Percentiles rank a stretch among this genome's conserved stretches.
Evolutionary conservation across 1,284 basidiomycete genomes (phyloP).

Genomic region (Phylloboletellus chloephorus): DNA sequence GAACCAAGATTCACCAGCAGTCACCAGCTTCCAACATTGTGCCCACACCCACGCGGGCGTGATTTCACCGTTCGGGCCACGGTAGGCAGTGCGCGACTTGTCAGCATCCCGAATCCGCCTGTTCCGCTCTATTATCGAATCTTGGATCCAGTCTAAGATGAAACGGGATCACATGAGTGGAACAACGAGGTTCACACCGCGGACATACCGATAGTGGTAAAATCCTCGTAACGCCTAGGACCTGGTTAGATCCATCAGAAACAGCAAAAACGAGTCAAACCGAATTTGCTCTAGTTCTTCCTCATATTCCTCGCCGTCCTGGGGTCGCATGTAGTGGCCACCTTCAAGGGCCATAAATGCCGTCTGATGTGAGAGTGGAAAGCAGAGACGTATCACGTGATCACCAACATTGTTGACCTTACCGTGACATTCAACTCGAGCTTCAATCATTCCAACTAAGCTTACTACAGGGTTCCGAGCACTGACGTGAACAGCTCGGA

Average conservation of each 20-base stretch:
- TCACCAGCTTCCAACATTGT: constrained; percentile 53
- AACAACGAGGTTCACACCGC: constrained; percentile 13
- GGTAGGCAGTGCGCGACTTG: constrained; percentile 43
- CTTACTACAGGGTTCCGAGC: no score
- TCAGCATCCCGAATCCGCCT: constrained; percentile 59
- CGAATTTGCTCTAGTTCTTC: constrained; percentile 31
- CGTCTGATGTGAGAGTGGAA: background rate
- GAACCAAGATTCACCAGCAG: constrained; percentile 69
- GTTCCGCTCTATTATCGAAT: constrained; percentile 84
- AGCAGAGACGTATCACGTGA: constrained; percentile 13
- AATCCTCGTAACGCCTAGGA: constrained; percentile 75
- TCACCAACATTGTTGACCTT: no score
- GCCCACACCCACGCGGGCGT: constrained; percentile 61
- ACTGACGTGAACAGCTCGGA: background rate
- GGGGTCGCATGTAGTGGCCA: constrained; percentile 23
- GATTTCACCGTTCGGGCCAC: constrained; percentile 47
- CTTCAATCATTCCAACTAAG: no score
- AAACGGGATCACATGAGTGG: constrained; percentile 10
- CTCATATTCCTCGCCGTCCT: constrained; percentile 27
- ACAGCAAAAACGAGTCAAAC: constrained; percentile 15
- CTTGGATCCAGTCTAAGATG: constrained; percentile 83
- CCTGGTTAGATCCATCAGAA: constrained; percentile 18
- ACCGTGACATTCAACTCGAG: no score
- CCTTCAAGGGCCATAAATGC: constrained; percentile 22
- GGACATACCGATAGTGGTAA: constrained; percentile 68